Evolutionary conservation across 768 basidiomycete genomes (phyloP), one percentile per base, ranked within the genome.

Genomic region (Hericium rajendrae): DNA sequence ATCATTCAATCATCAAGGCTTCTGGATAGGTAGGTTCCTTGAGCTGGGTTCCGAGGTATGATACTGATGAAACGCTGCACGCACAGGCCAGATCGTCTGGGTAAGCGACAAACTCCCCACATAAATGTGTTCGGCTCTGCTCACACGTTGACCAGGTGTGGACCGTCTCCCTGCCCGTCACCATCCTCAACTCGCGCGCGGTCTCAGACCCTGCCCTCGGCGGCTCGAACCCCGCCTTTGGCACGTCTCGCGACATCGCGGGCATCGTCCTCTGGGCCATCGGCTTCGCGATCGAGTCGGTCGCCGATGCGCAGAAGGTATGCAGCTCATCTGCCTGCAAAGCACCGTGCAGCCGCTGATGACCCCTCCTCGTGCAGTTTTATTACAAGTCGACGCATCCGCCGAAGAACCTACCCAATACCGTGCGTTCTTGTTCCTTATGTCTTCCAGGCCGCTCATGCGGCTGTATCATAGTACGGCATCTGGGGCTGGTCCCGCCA

Each of bases 181-280:
- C 74, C 32, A 82, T 86, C 60, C 72, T 87, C 46, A 87, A 87
- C 65, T 86, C 86, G 3, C 84, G 84, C 3, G 78, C 78, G 6
- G 75, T 86, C 16, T 82, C 82, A 6, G 79, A 81, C 59, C 67
- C 69, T 6, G 48, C 39, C 2, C 61, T 62, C 11, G 73, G 74
- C 2, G 78, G 80, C 1, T 76, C 73, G n/a, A 75, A 79, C 60
- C 81, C 82, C 5, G 51, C 69, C 0, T 86, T 85, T 66, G 85
- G 85, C 1, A 83, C 81, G 0, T 76, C 76, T 3, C 69, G 78
- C 38, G 85, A 89, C 64, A 80, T 87, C 50, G 77, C 76, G 9
- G 86, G 86, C 0, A 71, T 86, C 37, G 72, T 86, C 38, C 58
- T 87, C 0, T 87, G 83, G 76, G 72, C 69, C 2, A 39, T 86